Conservation (phyloP, 2,329 filamentous ascomycete species). For the Sordariomycetes sp. region DNA sequence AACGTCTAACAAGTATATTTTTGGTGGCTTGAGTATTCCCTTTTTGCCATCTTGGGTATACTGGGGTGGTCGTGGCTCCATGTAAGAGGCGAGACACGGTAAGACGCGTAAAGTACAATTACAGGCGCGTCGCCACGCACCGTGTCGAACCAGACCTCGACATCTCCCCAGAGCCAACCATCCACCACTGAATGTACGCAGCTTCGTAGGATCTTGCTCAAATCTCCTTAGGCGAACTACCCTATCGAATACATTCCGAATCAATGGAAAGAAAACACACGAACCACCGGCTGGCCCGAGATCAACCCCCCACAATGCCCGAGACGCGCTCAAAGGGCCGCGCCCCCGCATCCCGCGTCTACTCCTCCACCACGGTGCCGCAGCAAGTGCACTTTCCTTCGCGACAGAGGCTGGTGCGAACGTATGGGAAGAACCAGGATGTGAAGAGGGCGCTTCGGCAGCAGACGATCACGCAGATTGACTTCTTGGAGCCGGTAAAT, state of each 20-base stretch:
- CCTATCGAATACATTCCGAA: background rate
- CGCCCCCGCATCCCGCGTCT: constrained; percentile 19
- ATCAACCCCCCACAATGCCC: constrained; percentile 9
- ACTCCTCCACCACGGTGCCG: constrained; percentile 20
- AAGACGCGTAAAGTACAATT: too few species aligned
- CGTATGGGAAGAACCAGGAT: constrained; percentile 15
- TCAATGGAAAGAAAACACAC: background rate
- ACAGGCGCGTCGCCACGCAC: too few species aligned
- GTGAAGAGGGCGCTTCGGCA: constrained; percentile 15
- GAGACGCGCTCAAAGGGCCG: constrained; percentile 22
- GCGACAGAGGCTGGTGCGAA: constrained; percentile 18
- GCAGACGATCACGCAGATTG: constrained; percentile 28
- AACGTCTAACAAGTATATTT: too few species aligned
- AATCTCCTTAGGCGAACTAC: background rate
- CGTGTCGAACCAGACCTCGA: too few species aligned
- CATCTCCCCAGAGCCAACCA: too few species aligned
- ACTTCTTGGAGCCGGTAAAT: constrained; percentile 18
- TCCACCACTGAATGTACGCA: too few species aligned
- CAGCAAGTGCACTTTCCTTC: constrained; percentile 25
- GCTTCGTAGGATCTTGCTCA: too few species aligned
- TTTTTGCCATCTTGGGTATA: too few species aligned
- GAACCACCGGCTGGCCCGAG: background rate
- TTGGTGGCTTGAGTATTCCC: too few species aligned
- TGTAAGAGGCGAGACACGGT: too few species aligned
- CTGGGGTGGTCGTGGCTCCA: too few species aligned